Percentiles rank a stretch among this genome's conserved stretches.
phyloP scores from a whole-genome alignment of 306 rosid genomes.

The Pyrus bretschneideri region DNA sequence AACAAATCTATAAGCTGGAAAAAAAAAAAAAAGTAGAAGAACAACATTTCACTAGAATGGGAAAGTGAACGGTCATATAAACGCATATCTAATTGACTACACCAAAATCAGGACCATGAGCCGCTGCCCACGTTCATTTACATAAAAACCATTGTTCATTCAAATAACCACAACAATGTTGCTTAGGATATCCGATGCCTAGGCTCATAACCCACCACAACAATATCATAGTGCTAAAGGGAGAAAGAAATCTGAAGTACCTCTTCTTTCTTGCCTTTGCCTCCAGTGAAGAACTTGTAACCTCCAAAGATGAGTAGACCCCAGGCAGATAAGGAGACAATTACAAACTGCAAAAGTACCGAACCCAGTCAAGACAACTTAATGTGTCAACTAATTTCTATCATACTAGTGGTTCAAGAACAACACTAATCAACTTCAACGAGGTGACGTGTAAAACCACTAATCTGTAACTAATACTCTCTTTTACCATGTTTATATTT shows the following conservation, averaged over 20 bases:
- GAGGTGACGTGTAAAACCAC: neutral
- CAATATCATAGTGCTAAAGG: neutral
- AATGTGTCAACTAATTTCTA: neutral
- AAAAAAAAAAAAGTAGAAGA: neutral
- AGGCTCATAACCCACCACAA: neutral
- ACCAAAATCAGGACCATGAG: neutral
- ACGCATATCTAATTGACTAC: neutral
- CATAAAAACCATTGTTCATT: neutral
- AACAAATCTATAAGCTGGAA: neutral
- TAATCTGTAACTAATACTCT: neutral
- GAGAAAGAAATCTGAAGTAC: conserved; percentile 31
- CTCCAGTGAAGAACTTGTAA: conserved; percentile 61
- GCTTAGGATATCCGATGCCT: neutral
- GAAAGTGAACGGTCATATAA: neutral
- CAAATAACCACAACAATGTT: neutral
- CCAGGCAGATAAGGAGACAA: conserved; percentile 80
- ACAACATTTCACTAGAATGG: neutral
- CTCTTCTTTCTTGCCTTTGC: conserved; percentile 87
- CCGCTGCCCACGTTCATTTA: neutral
- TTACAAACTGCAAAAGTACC: conserved; percentile 61
- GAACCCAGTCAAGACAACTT: conserved; percentile 20
- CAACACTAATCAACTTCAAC: neutral
- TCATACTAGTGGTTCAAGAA: neutral
- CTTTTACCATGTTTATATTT: neutral
- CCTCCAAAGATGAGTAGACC: conserved; percentile 51